phyloP scores from a whole-genome alignment of 495 filamentous ascomycete genomes.

The Penicillium egyptiacum region DNA sequence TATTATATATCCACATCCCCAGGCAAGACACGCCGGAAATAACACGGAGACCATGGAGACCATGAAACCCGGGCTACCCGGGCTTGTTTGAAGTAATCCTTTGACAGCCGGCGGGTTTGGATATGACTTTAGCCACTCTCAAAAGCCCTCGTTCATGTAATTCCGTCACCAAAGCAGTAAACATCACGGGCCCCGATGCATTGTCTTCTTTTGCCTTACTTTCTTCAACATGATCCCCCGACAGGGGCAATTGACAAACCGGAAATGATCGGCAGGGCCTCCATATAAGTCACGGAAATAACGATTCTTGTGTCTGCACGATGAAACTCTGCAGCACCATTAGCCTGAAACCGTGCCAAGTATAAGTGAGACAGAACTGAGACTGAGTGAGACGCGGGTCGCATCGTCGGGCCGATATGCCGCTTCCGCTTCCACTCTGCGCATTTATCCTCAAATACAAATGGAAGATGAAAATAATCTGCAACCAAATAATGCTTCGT shows the following conservation, averaged over 20 bases:
- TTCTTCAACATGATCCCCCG: background rate
- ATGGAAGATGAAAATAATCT: background rate
- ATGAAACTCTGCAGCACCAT: conserved; percentile 9
- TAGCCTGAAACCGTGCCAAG: conserved; percentile 9
- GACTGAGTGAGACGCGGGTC: background rate
- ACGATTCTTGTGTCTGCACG: background rate
- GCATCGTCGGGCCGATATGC: conserved; percentile 1
- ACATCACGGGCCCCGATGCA: background rate
- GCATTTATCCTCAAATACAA: background rate
- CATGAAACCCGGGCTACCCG: background rate
- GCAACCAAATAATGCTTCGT: background rate
- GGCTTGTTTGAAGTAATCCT: background rate
- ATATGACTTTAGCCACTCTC: background rate
- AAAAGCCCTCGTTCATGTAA: background rate
- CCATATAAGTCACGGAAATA: conserved; percentile 2
- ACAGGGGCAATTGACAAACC: background rate
- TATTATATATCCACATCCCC: background rate
- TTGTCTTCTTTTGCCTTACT: background rate
- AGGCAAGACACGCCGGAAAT: background rate
- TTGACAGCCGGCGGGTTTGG: too few species aligned
- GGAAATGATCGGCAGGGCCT: background rate
- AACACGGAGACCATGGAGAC: conserved; percentile 2
- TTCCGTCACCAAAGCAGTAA: background rate
- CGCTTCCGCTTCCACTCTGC: background rate
- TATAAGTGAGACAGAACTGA: background rate